Percentiles rank a stretch among this genome's conserved stretches.
Conservation (phyloP, 148 eudicot genomes). For the Gaultheria prostrata region DNA sequence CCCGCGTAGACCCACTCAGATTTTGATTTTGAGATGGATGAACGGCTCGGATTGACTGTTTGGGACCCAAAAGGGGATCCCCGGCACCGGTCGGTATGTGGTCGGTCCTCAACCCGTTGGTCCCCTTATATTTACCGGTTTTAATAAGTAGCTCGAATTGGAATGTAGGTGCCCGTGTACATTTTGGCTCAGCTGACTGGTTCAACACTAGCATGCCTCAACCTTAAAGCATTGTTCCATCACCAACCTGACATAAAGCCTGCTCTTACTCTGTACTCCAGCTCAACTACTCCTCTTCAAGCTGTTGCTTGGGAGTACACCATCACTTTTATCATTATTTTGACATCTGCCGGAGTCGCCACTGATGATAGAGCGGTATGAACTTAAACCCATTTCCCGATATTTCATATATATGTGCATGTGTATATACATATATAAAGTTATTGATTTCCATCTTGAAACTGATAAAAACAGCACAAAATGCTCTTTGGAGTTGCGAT, state of each 20-base stretch:
- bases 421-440: neutral
- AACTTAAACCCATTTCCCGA: neutral
- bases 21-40: no score
- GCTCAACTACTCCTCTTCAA: slow-evolving; percentile 35
- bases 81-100: no score
- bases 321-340: slow-evolving; percentile 36
- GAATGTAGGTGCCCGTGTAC: slow-evolving; percentile 42
- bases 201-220: slow-evolving; percentile 43
- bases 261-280: slow-evolving; percentile 31
- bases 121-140: no score
- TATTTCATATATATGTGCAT: neutral
- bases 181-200: slow-evolving; percentile 38
- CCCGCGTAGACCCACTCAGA: no score
- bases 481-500: slow-evolving; percentile 39
- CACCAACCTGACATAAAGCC: slow-evolving; percentile 33
- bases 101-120: no score
- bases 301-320: slow-evolving; percentile 43
- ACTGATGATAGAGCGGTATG: slow-evolving; percentile 43
- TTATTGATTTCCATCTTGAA: neutral
- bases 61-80: no score
- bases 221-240: slow-evolving; percentile 30
- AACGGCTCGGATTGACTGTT: no score
- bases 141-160: no score
- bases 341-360: slow-evolving; percentile 34
- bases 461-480: neutral